Base-by-base conservation (phyloP, 805 yeast genomes). In the Sugiyamaella marilandica region DNA sequence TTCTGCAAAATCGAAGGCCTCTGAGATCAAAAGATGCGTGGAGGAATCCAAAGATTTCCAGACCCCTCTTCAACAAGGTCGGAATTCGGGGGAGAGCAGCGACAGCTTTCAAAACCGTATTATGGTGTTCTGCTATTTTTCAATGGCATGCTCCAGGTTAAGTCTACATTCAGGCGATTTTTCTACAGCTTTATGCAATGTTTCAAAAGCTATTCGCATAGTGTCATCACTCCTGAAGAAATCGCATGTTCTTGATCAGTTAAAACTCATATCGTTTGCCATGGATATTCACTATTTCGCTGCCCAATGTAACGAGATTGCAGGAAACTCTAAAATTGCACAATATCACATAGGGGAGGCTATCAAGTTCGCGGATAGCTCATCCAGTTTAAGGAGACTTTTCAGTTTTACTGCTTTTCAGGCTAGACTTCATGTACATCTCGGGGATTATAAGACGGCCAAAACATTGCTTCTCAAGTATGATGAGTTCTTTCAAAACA, bases 331-430 rank as follows among this genome's bases (percentile, higher is more conserved):
- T 8, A 37, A 44, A 21, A 50, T 47, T 39, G 52, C 61, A 7
- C 16, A 7, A n/a, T 52, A 53, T 31, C 50, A 58, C 41, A 43
- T 53, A 18, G 49, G 54, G 11, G 59, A 55, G 37, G 59, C 60
- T 2, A 26, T 49, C 3, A 50, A 54, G 33, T 31, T 56, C 1
- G 56, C 57, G 10, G 39, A 34, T 10, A 21, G 47, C n/a, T 37
- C 53, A 2, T 41, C 31, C 18, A 47, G 54, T 45, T 31, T 21
- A 11, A 5, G 45, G 21, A 45, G 56, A 13, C 21, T 41, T 16
- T 35, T 51, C 11, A 26, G 45, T 14, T 19, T 53, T 3, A 14
- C 51, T 29, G 21, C 59, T 2, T 48, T 56, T 16, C 49, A 56
- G 35, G 53, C 57, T 10, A 56, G 52, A 41, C 18, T 59, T 5